Evolutionary conservation across 306 rosid genomes (phyloP), one percentile per base, ranked within the genome.

Genomic region (Sicyos baderoa): DNA sequence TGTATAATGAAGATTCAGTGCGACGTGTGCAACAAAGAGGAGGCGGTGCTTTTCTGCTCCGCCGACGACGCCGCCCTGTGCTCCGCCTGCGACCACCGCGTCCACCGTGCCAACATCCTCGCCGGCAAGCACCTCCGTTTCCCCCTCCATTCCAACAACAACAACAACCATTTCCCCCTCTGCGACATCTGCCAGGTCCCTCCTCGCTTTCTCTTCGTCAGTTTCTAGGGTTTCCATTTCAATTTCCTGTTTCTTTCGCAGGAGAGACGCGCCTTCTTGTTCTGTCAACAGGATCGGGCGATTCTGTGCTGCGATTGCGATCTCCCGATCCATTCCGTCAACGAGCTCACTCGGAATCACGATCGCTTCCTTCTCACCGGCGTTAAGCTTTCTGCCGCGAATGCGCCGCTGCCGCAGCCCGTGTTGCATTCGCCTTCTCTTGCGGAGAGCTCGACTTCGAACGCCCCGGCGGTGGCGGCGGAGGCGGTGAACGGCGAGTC

Each of bases 51-150:
- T 1, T 93, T 81, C 83, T 93, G 97, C 85, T 90, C 94, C 75
- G 97, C 97, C 77, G 97, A 93, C 71, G 97, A 93, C 79, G 99
- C 96, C n/a, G 97, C 88, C 35, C 89, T 93, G 11, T 93, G 99
- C 17, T 75, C 69, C 68, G 71, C 75, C 72, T 90, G 97, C 71
- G 99, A 93, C 79, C 96, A 81, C 82, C 90, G 87, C 5, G 89
- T 93, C 84, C 99, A 93, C 85, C 87, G 85, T 15, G 97, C 96
- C 79, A 88, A 93, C 76, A 85, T 88, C 77, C 94, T 86, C 64
- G 96, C 95, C 45, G 85, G 91, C 77, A 93, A 90, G 55, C 97
- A 93, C 84, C 86, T 80, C 2, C 97, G 95, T 74, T 87, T 93
- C 72, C 85, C 97, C 44, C 96, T 77, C 61, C 82, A 73, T 71